Percentiles rank a stretch among this genome's conserved stretches.
Evolutionary conservation across 371 early-diverging fungal species (phyloP).

Genomic region (Mortierella sp.): DNA sequence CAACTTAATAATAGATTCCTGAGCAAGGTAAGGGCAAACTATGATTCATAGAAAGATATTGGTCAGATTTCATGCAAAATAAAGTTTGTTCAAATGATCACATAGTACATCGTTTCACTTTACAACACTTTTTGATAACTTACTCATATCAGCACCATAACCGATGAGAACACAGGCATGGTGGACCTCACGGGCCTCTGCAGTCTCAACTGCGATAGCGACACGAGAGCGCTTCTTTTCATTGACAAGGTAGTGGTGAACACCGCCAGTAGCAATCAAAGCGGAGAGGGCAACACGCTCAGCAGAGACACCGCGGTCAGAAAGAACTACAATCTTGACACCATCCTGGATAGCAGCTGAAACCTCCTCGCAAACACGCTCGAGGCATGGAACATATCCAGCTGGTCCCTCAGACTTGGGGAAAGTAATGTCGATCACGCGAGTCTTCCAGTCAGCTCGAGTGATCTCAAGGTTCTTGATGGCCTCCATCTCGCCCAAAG

Average conservation of each 20-base stretch:
- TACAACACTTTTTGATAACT: conserved; percentile 13
- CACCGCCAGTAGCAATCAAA: conserved; percentile 92
- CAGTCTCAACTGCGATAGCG: conserved; percentile 92
- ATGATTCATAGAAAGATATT: conserved; percentile 8
- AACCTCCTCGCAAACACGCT: conserved; percentile 89
- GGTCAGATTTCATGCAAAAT: background rate
- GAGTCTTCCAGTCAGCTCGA: conserved; percentile 83
- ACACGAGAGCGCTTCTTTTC: conserved; percentile 90
- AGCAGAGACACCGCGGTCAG: conserved; percentile 77
- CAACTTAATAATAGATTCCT: conserved; percentile 90
- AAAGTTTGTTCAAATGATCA: background rate
- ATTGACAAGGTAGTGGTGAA: conserved; percentile 93
- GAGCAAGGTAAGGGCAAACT: conserved; percentile 92
- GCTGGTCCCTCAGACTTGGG: conserved; percentile 77
- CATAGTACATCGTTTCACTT: background rate
- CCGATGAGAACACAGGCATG: conserved; percentile 97
- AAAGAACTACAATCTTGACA: conserved; percentile 85
- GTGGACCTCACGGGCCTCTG: conserved; percentile 97
- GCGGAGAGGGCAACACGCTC: conserved; percentile 90
- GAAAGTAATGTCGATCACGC: conserved; percentile 91
- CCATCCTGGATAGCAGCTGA: conserved; percentile 84
- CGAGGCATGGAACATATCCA: conserved; percentile 84
- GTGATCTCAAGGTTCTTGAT: conserved; percentile 74
- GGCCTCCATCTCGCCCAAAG: conserved; percentile 83
- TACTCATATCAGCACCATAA: conserved; percentile 94